A percentile compares a stretch with the other conserved stretches of the same genome.
Evolutionary conservation across 495 filamentous ascomycete species (phyloP).

Genomic region (Friedmanniomyces simplex): DNA sequence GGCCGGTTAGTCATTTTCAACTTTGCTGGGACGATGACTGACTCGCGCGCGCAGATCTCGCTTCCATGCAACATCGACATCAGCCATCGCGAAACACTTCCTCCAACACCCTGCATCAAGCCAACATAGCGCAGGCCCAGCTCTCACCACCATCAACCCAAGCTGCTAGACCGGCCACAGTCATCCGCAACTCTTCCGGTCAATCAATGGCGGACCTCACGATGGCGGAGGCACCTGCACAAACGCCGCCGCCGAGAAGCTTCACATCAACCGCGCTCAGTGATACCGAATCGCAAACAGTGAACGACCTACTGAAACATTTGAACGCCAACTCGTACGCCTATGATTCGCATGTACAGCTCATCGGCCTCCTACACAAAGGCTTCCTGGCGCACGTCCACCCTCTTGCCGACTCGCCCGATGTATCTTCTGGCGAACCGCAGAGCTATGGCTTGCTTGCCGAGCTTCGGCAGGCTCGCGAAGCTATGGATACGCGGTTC

Average conservation of each 20-base stretch:
- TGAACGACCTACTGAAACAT: slow-evolving; percentile 43
- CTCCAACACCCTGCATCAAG: slow-evolving; percentile 36
- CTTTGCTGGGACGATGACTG: background rate
- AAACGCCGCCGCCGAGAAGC: slow-evolving; percentile 37
- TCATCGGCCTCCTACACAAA: slow-evolving; percentile 54
- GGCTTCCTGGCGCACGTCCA: slow-evolving; percentile 50
- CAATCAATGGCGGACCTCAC: slow-evolving; percentile 46
- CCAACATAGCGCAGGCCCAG: slow-evolving; percentile 40
- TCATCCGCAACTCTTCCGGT: slow-evolving; percentile 43
- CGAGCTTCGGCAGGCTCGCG: slow-evolving; percentile 52
- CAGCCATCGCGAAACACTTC: slow-evolving; percentile 37
- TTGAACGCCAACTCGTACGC: slow-evolving; percentile 53
- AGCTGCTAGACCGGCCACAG: slow-evolving; percentile 39
- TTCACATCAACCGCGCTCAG: slow-evolving; percentile 43
- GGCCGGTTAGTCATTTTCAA: slow-evolving; percentile 31
- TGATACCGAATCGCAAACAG: slow-evolving; percentile 41
- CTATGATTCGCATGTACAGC: slow-evolving; percentile 53
- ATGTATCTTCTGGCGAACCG: slow-evolving; percentile 31
- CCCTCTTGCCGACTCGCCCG: slow-evolving; percentile 28
- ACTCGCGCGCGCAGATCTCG: slow-evolving; percentile 35
- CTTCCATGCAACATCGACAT: slow-evolving; percentile 57
- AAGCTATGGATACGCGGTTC: slow-evolving; percentile 56
- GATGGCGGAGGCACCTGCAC: slow-evolving; percentile 45
- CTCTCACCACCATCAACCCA: slow-evolving; percentile 33
- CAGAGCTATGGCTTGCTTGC: slow-evolving; percentile 49